Evolutionary conservation across 148 eudicot species (phyloP), one percentile per base, ranked within the genome.

Genomic region (Rhododendron kiyosumense): DNA sequence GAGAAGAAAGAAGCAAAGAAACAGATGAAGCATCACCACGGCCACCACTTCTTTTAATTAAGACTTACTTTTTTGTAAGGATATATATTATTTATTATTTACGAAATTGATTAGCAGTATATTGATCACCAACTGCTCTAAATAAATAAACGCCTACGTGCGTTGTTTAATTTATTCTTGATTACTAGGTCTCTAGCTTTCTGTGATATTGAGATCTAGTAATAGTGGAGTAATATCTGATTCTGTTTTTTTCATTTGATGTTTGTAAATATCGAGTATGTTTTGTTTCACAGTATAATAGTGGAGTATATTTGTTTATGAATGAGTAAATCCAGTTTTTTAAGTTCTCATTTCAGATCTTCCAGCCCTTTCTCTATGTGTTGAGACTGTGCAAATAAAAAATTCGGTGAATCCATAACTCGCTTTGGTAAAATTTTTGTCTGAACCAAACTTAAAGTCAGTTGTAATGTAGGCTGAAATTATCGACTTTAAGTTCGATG

Each of bases 1-100:
- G 89, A 92, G 88, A 92, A 91, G 92, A 90, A 93, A 85, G 93
- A 92, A 80, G 90, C 92, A 12, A 91, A 90, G 87, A 83, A 90
- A 3, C 89, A 92, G 61, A 91, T 85, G 81, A 89, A 90, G 86
- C 69, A 93, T 45, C 91, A 91, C 81, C 91, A 87, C 87, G 90
- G 86, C 89, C 85, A 18, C 65, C 65, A 59, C 9, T 59, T 59
- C 2, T 59, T 18, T 59, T 20, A 5, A 59, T 59, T n/a, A n/a
- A n/a, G n/a, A 13, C 20, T 18, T 6, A 18, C 20, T 2, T 20
- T 22, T 59, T 20, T 59, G 6, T 0, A 59, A 59, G 7, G 8
- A 22, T 59, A 6, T 7, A 22, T 59, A 20, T 22, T 59, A 18
- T 59, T 9, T 59, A 59, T 59, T 59, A 20, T 59, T 2, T 59